These are phyloP conservation scores for Rhododendron williamsianum DNA, from an alignment of 148 eudicot genomes.

Conservation along the genomic window DNA sequence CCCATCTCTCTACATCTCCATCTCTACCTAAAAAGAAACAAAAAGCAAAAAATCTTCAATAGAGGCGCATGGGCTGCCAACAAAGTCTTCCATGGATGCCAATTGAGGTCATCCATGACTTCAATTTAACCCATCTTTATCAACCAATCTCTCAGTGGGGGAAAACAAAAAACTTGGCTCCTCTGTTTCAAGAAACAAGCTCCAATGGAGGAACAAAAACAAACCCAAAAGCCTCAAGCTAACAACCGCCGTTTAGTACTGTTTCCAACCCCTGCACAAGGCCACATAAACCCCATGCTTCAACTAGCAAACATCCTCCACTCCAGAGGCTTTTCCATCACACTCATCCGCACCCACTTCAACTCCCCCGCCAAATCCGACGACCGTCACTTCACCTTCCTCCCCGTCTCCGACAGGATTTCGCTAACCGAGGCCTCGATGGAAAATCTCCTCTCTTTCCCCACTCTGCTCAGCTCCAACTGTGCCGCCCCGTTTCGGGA, in stretches of 20 bases:
- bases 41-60: too few relatives aligned
- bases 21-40: too few relatives aligned
- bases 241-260: too few relatives aligned
- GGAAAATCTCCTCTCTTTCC: constrained; percentile 16
- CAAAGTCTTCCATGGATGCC: not conserved
- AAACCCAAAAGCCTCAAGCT: too few relatives aligned
- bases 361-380: constrained; percentile 17
- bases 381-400: constrained; percentile 22
- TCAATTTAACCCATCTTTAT: not conserved
- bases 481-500: constrained; percentile 31
- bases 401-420: constrained; percentile 35
- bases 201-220: too few relatives aligned
- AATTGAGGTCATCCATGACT: not conserved
- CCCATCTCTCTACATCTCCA: too few relatives aligned
- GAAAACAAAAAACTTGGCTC: constrained; percentile 20
- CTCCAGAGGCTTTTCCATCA: constrained; percentile 18
- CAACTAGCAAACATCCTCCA: constrained; percentile 24
- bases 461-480: constrained; percentile 23
- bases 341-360: constrained; percentile 11
- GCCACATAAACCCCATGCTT: constrained; percentile 28
- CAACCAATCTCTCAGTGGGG: not conserved
- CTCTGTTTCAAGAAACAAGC: too few relatives aligned
- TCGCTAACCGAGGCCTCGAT: constrained; percentile 18
- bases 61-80: too few relatives aligned
- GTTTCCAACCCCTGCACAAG: constrained; percentile 7